phyloP scores from a whole-genome alignment of 2,329 filamentous ascomycete species.

The Verticillium klebahnii region DNA sequence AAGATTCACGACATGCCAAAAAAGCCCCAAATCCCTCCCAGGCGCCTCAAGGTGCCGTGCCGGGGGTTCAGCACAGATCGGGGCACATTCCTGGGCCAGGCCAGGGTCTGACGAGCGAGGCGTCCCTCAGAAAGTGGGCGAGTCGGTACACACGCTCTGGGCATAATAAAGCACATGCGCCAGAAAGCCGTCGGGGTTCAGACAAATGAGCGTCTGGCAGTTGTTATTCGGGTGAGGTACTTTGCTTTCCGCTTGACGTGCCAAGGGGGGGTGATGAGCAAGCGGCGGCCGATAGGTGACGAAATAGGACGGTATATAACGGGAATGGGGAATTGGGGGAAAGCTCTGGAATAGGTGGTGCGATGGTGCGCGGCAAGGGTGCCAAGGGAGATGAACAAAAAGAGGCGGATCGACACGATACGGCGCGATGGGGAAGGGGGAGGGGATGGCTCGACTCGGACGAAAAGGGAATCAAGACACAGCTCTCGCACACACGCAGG shows the following conservation, averaged over 20 bases:
- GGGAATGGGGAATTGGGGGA: background rate
- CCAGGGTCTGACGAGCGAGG: background rate
- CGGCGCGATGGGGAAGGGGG: background rate
- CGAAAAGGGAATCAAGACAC: slow-evolving; percentile 1
- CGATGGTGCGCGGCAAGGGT: background rate
- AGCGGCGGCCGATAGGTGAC: background rate
- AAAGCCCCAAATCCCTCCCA: background rate
- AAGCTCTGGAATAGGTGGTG: background rate
- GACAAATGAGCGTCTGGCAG: background rate
- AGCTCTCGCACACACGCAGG: background rate
- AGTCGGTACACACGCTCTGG: background rate
- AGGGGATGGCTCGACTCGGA: background rate
- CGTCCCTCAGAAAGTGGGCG: background rate
- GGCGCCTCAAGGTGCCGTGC: background rate
- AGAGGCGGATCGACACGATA: background rate
- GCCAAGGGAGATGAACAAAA: background rate
- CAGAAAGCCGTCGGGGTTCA: background rate
- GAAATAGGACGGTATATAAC: background rate
- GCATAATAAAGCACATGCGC: background rate
- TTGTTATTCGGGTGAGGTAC: background rate
- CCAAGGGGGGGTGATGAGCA: background rate
- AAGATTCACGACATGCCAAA: background rate
- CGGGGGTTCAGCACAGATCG: background rate
- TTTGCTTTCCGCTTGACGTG: background rate
- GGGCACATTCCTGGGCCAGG: background rate